phyloP scores from a whole-genome alignment of 148 eudicot species.

The Pharnaceum exiguum region DNA sequence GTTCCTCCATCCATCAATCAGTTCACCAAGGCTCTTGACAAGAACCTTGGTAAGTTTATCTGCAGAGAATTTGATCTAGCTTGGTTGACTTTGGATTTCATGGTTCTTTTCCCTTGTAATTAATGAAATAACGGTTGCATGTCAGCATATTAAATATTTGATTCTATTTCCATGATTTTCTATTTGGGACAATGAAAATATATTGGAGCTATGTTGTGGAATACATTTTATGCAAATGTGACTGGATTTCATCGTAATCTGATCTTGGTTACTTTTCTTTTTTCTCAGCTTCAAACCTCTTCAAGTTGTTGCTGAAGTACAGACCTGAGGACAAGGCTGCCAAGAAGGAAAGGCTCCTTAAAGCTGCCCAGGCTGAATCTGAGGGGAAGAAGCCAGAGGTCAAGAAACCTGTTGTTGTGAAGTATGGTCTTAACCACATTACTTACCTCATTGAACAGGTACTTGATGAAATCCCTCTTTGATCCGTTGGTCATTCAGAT shows the following conservation, averaged over 20 bases:
- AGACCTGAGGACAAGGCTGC: conserved; percentile 86
- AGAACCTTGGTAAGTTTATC: conserved; percentile 43
- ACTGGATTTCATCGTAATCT: not conserved
- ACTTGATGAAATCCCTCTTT: not conserved
- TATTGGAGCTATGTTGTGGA: no score
- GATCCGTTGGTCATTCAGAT: not conserved
- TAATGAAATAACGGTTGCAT: no score
- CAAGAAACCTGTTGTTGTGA: conserved; percentile 90
- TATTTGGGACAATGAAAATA: no score
- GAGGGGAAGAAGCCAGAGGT: conserved; percentile 70
- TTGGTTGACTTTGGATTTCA: not conserved
- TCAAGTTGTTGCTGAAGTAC: conserved; percentile 85
- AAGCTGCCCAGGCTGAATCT: conserved; percentile 85
- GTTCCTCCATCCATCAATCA: conserved; percentile 67
- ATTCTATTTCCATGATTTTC: no score
- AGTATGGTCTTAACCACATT: conserved; percentile 86
- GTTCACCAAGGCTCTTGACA: conserved; percentile 70
- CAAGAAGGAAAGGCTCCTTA: conserved; percentile 77
- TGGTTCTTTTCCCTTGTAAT: no score
- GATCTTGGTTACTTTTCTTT: not conserved
- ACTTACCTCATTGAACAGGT: conserved; percentile 94
- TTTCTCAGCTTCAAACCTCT: conserved; percentile 64
- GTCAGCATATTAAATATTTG: no score
- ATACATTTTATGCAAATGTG: no score
- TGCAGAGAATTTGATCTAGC: not conserved